Percentiles rank a stretch among this genome's conserved stretches.
These are phyloP conservation scores for Fusarium newnesense DNA, from an alignment of 2,329 filamentous ascomycete species.

Conservation along the genomic window DNA sequence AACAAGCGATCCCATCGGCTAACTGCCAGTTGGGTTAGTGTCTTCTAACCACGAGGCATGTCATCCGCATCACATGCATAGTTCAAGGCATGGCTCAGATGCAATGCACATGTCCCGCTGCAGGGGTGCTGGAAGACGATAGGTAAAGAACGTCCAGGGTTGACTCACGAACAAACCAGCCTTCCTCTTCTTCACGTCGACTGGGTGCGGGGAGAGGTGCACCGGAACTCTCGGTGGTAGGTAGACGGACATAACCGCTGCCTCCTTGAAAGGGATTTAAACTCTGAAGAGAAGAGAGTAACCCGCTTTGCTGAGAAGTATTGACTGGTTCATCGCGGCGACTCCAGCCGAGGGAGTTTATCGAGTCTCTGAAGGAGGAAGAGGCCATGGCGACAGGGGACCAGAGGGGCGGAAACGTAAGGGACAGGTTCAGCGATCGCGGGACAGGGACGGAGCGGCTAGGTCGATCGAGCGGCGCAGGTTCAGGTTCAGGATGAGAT, in stretches of 20 bases:
- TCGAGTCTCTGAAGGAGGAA: slow-evolving; percentile 88
- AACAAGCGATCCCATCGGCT: slow-evolving; percentile 96
- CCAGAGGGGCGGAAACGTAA: slow-evolving; percentile 33
- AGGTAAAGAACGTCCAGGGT: slow-evolving; percentile 37
- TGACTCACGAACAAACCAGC: slow-evolving; percentile 92
- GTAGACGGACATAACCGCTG: slow-evolving; percentile 89
- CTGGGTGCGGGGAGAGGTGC: slow-evolving; percentile 86
- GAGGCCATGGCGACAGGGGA: slow-evolving; percentile 74
- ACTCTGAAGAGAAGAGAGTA: slow-evolving; percentile 83
- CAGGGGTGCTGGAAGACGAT: slow-evolving; percentile 52
- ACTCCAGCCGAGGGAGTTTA: slow-evolving; percentile 95
- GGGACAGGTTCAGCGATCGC: slow-evolving; percentile 29
- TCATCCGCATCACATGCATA: slow-evolving; percentile 56
- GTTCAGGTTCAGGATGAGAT: slow-evolving; percentile 33
- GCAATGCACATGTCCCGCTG: slow-evolving; percentile 59
- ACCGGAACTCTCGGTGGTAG: slow-evolving; percentile 82
- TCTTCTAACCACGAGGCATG: slow-evolving; percentile 54
- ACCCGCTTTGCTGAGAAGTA: slow-evolving; percentile 74
- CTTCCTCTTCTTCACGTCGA: slow-evolving; percentile 93
- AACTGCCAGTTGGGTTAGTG: slow-evolving; percentile 69
- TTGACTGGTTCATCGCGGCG: slow-evolving; percentile 83
- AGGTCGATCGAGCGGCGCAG: slow-evolving; percentile 42
- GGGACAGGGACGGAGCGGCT: slow-evolving; percentile 39
- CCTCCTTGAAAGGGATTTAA: slow-evolving; percentile 84
- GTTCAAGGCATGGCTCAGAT: slow-evolving; percentile 49